Evolutionary conservation across 495 filamentous ascomycete species (phyloP).

Genomic region (Saxophila tyrrhenica): DNA sequence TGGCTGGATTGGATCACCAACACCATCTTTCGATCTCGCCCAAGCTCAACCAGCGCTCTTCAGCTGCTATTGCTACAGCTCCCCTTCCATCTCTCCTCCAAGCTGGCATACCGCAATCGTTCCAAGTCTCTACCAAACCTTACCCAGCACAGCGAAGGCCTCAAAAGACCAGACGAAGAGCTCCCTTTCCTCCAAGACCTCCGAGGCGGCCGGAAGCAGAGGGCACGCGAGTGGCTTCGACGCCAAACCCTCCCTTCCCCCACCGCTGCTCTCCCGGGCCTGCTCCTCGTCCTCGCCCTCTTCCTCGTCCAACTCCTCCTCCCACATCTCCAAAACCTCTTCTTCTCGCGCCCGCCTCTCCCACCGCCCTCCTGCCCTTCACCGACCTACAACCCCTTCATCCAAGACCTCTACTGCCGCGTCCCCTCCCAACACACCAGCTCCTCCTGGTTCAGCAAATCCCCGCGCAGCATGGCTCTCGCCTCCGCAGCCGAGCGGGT

Average conservation of each 20-base stretch:
- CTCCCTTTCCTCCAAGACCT: slow-evolving; percentile 15
- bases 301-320: slow-evolving; percentile 11
- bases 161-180: slow-evolving; percentile 2
- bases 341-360: background rate
- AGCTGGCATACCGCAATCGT: slow-evolving; percentile 12
- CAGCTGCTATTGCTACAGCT: background rate
- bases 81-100: slow-evolving; percentile 1
- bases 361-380: slow-evolving; percentile 14
- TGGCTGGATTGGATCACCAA: no score
- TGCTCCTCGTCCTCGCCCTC: slow-evolving; percentile 10
- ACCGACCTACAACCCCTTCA: slow-evolving; percentile 15
- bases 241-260: background rate
- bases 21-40: background rate
- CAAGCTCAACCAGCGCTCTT: no score
- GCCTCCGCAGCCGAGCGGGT: slow-evolving; percentile 65
- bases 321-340: slow-evolving; percentile 8
- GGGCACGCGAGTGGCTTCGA: background rate
- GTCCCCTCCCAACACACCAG: slow-evolving; percentile 10
- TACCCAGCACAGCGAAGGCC: background rate
- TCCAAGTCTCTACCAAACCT: slow-evolving; percentile 7
- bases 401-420: slow-evolving; percentile 18
- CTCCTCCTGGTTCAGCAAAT: slow-evolving; percentile 10
- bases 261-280: slow-evolving; percentile 3
- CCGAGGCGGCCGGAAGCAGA: slow-evolving; percentile 1
- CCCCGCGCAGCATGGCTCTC: slow-evolving; percentile 41